These are phyloP conservation scores for Epichloe hybrida DNA, from an alignment of 2,329 filamentous ascomycete species.

Conservation along the genomic window DNA sequence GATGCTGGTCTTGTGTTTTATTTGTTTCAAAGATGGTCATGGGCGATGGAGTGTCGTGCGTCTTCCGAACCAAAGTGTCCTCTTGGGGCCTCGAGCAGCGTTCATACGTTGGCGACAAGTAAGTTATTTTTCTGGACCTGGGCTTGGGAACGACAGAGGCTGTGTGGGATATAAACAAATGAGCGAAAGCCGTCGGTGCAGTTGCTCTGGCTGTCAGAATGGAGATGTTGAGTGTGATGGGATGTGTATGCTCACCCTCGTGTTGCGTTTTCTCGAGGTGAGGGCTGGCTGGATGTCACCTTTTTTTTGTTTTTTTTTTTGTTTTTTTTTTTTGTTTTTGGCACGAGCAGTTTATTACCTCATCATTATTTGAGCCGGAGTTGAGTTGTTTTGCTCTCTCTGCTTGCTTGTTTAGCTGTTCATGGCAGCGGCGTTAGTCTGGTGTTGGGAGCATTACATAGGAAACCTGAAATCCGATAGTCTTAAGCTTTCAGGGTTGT, in stretches of 20 bases:
- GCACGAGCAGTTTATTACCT: constrained; percentile 3
- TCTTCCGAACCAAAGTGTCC: not conserved
- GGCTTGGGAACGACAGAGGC: not conserved
- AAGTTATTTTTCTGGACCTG: not conserved
- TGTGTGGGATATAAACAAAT: not conserved
- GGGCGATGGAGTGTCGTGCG: not conserved
- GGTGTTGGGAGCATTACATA: constrained; percentile 18
- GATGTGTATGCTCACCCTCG: not conserved
- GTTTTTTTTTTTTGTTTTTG: not conserved
- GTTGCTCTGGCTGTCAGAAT: not conserved
- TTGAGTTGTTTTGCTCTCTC: constrained; percentile 4
- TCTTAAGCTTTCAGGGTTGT: not conserved
- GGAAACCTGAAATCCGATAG: constrained; percentile 15
- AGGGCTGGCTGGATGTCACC: not conserved
- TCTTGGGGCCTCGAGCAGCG: not conserved
- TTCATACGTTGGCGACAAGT: not conserved
- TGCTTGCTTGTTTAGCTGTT: constrained; percentile 11
- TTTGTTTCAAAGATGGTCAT: not conserved
- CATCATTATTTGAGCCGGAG: constrained; percentile 3
- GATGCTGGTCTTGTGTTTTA: not conserved
- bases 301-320: not conserved
- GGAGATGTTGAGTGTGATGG: not conserved
- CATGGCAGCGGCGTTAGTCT: constrained; percentile 21
- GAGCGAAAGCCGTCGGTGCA: not conserved
- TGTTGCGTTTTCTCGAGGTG: not conserved